These are phyloP conservation scores for Cyclotella baltica DNA, from an alignment of 108 stramenopile genomes.

Conservation along the genomic window DNA sequence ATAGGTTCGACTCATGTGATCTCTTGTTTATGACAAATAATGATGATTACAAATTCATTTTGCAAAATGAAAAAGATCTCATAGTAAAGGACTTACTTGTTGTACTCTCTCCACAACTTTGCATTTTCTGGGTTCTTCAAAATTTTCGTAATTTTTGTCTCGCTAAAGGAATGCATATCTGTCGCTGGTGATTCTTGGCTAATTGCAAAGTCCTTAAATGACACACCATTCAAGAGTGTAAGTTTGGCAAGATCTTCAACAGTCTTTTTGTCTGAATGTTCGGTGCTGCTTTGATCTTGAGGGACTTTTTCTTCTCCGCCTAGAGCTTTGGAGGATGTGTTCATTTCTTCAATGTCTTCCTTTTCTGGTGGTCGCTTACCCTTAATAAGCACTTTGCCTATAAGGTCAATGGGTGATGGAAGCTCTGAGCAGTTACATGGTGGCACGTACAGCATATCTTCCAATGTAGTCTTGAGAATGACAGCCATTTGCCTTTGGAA, in stretches of 20 bases:
- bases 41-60: not conserved
- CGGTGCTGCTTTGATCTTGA: not conserved
- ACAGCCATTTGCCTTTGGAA: slow-evolving; percentile 88
- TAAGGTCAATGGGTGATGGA: slow-evolving; percentile 77
- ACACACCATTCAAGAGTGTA: slow-evolving; percentile 73
- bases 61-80: not conserved
- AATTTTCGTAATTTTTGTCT: slow-evolving; percentile 69
- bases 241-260: slow-evolving; percentile 61
- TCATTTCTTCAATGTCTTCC: slow-evolving; percentile 55
- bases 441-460: slow-evolving; percentile 72
- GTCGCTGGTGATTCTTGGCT: slow-evolving; percentile 52
- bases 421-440: slow-evolving; percentile 53
- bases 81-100: slow-evolving; percentile 15
- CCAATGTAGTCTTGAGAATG: slow-evolving; percentile 67
- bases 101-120: slow-evolving; percentile 42
- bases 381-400: slow-evolving; percentile 87
- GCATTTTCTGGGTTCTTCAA: slow-evolving; percentile 52
- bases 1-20: slow-evolving; percentile 88
- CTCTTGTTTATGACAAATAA: too few species aligned
- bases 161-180: slow-evolving; percentile 82
- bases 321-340: slow-evolving; percentile 9
- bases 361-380: slow-evolving; percentile 75
- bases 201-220: slow-evolving; percentile 57
- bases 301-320: not conserved
- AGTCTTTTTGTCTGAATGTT: slow-evolving; percentile 36